Percentiles rank a stretch among this genome's conserved stretches.
Evolutionary conservation across 2,329 filamentous ascomycete species (phyloP).

Genomic region (Aureobasidium sp.): DNA sequence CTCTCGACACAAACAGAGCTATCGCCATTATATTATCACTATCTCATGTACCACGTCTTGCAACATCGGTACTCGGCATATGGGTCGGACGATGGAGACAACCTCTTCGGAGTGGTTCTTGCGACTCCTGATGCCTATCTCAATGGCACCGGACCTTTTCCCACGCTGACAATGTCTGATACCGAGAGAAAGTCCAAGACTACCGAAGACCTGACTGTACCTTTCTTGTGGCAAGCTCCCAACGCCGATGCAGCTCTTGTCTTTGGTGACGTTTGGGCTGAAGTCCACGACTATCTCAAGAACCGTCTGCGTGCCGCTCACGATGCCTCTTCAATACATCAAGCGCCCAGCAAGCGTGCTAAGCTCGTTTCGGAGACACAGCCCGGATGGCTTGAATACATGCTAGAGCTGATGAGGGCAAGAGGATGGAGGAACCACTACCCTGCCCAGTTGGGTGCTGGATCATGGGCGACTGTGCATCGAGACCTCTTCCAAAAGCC

Average conservation of each 20-base stretch:
- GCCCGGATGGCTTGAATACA: constrained; percentile 71
- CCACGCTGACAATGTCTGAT: constrained; percentile 32
- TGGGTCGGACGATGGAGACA: constrained; percentile 38
- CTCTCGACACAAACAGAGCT: constrained; percentile 76
- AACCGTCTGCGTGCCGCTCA: constrained; percentile 43
- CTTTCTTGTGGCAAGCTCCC: constrained; percentile 80
- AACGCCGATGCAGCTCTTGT: constrained; percentile 74
- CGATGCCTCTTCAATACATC: constrained; percentile 17
- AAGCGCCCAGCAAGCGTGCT: constrained; percentile 21
- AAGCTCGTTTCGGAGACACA: constrained; percentile 60
- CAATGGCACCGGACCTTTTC: constrained; percentile 52
- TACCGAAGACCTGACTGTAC: constrained; percentile 32
- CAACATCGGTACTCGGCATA: constrained; percentile 65
- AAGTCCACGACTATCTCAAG: constrained; percentile 73
- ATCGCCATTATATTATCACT: constrained; percentile 75
- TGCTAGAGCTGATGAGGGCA: constrained; percentile 65
- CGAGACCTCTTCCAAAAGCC: constrained; percentile 64
- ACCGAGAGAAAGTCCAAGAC: constrained; percentile 21
- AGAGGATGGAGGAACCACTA: constrained; percentile 75
- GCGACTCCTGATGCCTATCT: constrained; percentile 60
- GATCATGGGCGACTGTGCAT: constrained; percentile 68
- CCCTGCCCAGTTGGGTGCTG: constrained; percentile 49
- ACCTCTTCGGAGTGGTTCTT: constrained; percentile 71
- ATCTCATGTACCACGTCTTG: constrained; percentile 68
- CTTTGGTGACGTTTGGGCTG: constrained; percentile 77